phyloP scores from a whole-genome alignment of 192 early-diverging fungal species.

The Entrophospora sp. region DNA sequence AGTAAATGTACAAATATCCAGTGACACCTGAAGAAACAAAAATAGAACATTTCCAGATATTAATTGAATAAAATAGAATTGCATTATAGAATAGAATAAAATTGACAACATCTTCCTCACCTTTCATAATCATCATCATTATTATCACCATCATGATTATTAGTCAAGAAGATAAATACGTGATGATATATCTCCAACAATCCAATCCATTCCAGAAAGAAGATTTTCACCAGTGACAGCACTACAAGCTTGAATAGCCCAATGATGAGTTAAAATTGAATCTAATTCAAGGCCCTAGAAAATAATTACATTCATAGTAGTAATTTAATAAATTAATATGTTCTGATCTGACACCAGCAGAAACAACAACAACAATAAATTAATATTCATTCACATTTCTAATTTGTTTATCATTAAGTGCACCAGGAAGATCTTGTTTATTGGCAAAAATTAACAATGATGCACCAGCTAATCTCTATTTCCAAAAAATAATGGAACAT shows the following conservation, averaged over 20 bases:
- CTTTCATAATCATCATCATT: too few species aligned
- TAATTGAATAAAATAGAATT: too few species aligned
- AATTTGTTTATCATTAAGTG: constrained; percentile 64
- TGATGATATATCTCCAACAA: constrained; percentile 80
- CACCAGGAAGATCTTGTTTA: constrained; percentile 91
- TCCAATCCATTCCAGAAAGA: constrained; percentile 89
- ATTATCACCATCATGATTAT: constrained; percentile 1
- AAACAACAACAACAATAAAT: too few species aligned
- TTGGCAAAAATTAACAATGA: constrained; percentile 94
- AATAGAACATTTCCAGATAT: too few species aligned
- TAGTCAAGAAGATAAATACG: constrained; percentile 76
- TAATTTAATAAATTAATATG: too few species aligned
- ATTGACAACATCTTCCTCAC: too few species aligned
- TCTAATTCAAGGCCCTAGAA: constrained; percentile 58
- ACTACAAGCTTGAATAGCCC: constrained; percentile 85
- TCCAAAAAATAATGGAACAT: background rate
- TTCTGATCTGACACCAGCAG: too few species aligned
- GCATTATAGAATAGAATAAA: too few species aligned
- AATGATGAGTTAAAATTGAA: constrained; percentile 78
- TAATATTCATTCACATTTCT: constrained; percentile 38
- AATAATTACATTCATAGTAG: constrained; percentile 8
- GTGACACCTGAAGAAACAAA: too few species aligned
- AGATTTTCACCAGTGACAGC: constrained; percentile 83
- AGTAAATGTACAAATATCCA: too few species aligned
- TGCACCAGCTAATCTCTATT: constrained; percentile 78